A percentile compares a stretch with the other conserved stretches of the same genome.
These are phyloP conservation scores for Clitopilus hobsonii DNA, from an alignment of 768 basidiomycete species.

Conservation along the genomic window DNA sequence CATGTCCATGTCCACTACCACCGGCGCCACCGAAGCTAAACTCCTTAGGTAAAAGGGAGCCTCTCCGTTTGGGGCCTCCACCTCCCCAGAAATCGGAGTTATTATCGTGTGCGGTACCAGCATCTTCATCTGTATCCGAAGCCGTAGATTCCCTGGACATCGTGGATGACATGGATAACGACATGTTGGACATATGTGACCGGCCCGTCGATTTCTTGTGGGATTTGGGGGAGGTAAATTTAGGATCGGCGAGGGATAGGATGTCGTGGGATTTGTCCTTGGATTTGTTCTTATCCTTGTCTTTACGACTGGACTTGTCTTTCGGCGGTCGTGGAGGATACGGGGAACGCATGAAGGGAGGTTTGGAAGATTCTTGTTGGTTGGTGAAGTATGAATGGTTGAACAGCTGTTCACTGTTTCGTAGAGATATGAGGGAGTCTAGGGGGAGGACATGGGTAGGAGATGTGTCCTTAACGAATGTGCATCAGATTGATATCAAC, in stretches of 20 bases:
- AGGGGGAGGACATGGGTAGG: slow-evolving; percentile 37
- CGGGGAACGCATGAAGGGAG: not conserved
- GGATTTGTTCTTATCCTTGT: slow-evolving; percentile 1
- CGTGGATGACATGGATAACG: not conserved
- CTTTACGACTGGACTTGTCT: not conserved
- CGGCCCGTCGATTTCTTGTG: slow-evolving; percentile 44
- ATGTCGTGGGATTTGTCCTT: not conserved
- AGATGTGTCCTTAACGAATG: slow-evolving; percentile 28
- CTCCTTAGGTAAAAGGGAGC: not conserved
- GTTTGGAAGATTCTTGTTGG: not conserved
- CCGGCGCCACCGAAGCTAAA: not conserved
- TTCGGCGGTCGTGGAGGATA: not conserved
- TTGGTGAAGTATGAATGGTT: not conserved
- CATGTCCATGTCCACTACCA: not conserved
- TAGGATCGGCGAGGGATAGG: not conserved
- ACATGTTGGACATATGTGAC: not conserved
- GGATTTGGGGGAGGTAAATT: slow-evolving; percentile 27
- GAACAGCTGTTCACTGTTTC: slow-evolving; percentile 37
- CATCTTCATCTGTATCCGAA: not conserved
- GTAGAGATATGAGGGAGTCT: slow-evolving; percentile 34
- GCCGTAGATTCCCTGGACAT: not conserved
- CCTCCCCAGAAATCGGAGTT: not conserved
- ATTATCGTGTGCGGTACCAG: not conserved
- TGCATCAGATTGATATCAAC: not conserved
- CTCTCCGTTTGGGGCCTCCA: not conserved